Conservation (phyloP, 169 alveolate genomes). For the Cryptosporidium bovis region DNA sequence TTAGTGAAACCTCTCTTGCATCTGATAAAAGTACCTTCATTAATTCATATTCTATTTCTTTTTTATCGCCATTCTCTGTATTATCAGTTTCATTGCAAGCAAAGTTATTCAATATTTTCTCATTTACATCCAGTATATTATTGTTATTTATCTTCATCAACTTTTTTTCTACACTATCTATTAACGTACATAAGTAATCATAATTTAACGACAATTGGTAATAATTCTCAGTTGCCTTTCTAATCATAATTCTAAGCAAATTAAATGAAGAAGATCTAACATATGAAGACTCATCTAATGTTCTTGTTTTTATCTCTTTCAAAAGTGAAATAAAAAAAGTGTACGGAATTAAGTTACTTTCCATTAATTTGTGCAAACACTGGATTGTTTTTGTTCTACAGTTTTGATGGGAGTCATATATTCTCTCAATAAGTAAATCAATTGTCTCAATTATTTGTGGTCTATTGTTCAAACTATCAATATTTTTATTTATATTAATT, state of each 20-base stretch:
- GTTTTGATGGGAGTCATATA: conserved; percentile 46
- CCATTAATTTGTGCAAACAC: conserved; percentile 17
- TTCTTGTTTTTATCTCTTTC: conserved; percentile 28
- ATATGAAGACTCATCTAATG: conserved; percentile 64
- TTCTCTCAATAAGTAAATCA: conserved; percentile 52
- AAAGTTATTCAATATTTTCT: not conserved
- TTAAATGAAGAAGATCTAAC: conserved; percentile 49
- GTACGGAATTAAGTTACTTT: conserved; percentile 46
- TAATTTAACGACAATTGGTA: conserved; percentile 56
- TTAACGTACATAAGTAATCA: conserved; percentile 8
- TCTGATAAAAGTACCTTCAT: conserved; percentile 39
- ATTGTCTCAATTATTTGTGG: conserved; percentile 35
- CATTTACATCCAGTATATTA: conserved; percentile 7
- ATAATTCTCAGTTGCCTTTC: conserved; percentile 58
- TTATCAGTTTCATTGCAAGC: conserved; percentile 5
- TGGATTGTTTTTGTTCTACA: conserved; percentile 52
- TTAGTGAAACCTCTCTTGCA: conserved; percentile 62
- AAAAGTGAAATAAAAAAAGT: conserved; percentile 8
- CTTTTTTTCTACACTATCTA: conserved; percentile 9
- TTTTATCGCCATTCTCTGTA: conserved; percentile 3
- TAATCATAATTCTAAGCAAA: conserved; percentile 44
- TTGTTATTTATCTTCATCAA: conserved; percentile 4
- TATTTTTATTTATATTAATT: not conserved
- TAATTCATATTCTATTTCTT: conserved; percentile 36
- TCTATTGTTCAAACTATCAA: conserved; percentile 6